These are phyloP conservation scores for Medicago truncatula DNA, from an alignment of 306 rosid species.

Conservation along the genomic window MtrunA17r5.0-ANR NC_053049.1:14272501-14273000, in stretches of 20 bases:
- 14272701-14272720: slow-evolving; percentile 78
- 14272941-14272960: slow-evolving; percentile 37
- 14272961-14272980: too few species aligned
- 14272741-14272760: slow-evolving; percentile 96
- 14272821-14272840: slow-evolving; percentile 34
- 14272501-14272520: slow-evolving; percentile 21
- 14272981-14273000: too few species aligned
- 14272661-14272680: slow-evolving; percentile 41
- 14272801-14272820: slow-evolving; percentile 21
- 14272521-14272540: background rate
- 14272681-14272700: slow-evolving; percentile 83
- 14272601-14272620: slow-evolving; percentile 9
- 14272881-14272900: background rate
- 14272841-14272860: slow-evolving; percentile 20
- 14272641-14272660: slow-evolving; percentile 34
- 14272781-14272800: slow-evolving; percentile 45
- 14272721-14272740: slow-evolving; percentile 98
- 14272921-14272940: slow-evolving; percentile 10
- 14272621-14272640: too few species aligned
- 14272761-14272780: slow-evolving; percentile 99
- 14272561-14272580: slow-evolving; percentile 11
- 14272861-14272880: slow-evolving; percentile 16
- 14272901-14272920: slow-evolving; percentile 34
- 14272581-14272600: slow-evolving; percentile 23
- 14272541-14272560: background rate